A percentile compares a stretch with the other conserved stretches of the same genome.
These are phyloP conservation scores for Lactarius quietus DNA, from an alignment of 768 basidiomycete genomes.

Conservation along the genomic window DNA sequence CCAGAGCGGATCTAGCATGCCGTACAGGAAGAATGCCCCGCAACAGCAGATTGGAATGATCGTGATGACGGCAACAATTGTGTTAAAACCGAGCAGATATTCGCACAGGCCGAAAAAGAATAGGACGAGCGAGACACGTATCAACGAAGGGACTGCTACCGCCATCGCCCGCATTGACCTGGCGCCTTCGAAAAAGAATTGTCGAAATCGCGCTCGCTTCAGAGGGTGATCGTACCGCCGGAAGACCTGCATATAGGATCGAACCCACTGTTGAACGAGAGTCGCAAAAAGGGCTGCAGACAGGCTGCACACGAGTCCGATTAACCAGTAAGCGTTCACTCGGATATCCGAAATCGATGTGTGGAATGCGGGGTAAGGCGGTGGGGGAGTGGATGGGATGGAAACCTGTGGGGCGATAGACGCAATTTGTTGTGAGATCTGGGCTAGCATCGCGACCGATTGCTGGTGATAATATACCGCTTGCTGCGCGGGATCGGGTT, in stretches of 20 bases:
- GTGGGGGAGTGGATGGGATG: not conserved
- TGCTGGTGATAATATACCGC: not conserved
- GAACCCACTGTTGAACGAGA: conserved; percentile 4
- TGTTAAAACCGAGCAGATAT: not conserved
- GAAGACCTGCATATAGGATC: not conserved
- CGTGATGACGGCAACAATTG: not conserved
- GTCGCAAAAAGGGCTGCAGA: conserved; percentile 1
- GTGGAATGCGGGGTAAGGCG: not conserved
- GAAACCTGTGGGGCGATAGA: not conserved
- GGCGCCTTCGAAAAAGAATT: not conserved
- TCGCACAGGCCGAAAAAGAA: conserved; percentile 3
- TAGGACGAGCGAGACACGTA: not conserved
- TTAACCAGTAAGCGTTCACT: not conserved
- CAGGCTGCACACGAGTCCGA: conserved; percentile 4
- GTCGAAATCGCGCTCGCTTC: not conserved
- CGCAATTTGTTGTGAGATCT: conserved; percentile 6
- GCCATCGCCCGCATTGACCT: not conserved
- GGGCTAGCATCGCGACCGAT: not conserved
- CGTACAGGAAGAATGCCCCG: not conserved
- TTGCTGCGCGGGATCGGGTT: not conserved
- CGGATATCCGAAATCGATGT: not conserved
- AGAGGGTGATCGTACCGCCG: not conserved
- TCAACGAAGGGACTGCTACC: not conserved
- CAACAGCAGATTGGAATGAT: not conserved
- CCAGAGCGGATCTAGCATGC: not conserved